phyloP scores from a whole-genome alignment of 257 asterid genomes.

The Jasminum sambac region DNA sequence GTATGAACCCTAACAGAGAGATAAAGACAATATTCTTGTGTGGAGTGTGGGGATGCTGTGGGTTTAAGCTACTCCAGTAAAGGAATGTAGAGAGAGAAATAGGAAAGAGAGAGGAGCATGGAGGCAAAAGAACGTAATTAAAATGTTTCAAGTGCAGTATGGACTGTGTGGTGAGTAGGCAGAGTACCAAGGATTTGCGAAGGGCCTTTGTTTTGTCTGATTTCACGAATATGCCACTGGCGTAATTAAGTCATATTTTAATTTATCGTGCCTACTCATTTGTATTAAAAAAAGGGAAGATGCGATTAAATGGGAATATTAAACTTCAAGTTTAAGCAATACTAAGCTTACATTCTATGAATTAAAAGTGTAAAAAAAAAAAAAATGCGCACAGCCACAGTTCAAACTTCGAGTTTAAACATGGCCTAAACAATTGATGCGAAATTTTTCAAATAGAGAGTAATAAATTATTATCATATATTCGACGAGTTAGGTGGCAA shows the following conservation, averaged over 20 bases:
- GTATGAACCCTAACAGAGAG: conserved; percentile 51
- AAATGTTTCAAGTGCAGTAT: conserved; percentile 27
- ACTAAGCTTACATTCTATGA: no score
- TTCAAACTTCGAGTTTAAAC: no score
- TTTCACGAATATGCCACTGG: conserved; percentile 31
- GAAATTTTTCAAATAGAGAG: no score
- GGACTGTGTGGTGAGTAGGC: conserved; percentile 20
- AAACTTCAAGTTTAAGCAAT: no score
- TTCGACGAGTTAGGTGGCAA: no score
- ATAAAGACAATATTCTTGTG: conserved; percentile 10
- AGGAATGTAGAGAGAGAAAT: conserved; percentile 33
- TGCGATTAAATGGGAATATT: no score
- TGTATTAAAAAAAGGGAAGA: no score
- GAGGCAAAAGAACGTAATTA: conserved; percentile 35
- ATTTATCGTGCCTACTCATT: no score
- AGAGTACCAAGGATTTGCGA: conserved; percentile 2
- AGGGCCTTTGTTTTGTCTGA: conserved; percentile 13
- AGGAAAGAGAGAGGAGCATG: conserved; percentile 5
- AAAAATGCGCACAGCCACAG: no score
- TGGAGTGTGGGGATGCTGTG: conserved; percentile 34
- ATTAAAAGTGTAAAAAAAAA: no score
- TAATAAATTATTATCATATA: no score
- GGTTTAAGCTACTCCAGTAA: conserved; percentile 58
- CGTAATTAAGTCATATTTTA: background rate
- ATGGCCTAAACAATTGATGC: no score